A percentile compares a stretch with the other conserved stretches of the same genome.
Evolutionary conservation across 164 flowering plant genomes (phyloP).

Genomic region (Hamamelis virginiana): DNA sequence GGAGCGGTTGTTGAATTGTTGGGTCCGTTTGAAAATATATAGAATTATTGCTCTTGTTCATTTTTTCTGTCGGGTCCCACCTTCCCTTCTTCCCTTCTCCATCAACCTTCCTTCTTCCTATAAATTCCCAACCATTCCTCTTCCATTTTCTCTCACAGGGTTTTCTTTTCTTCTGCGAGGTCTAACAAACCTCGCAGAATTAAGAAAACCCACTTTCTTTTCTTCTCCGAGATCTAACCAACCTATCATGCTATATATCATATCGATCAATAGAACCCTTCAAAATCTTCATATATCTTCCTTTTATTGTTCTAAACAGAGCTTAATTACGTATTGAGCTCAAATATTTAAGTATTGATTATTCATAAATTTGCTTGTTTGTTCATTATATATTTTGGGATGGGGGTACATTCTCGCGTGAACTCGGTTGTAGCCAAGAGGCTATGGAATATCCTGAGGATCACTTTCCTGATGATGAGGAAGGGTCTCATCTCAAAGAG

Average conservation of each 20-base stretch:
- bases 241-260: too few relatives aligned
- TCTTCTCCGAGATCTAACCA: too few relatives aligned
- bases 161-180: constrained; percentile 23
- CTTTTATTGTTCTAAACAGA: too few relatives aligned
- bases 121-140: constrained; percentile 1
- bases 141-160: constrained; percentile 10
- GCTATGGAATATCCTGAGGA: constrained; percentile 49
- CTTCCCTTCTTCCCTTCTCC: too few relatives aligned
- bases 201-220: constrained; percentile 13
- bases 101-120: background rate
- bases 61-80: too few relatives aligned
- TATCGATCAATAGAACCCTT: too few relatives aligned
- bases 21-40: too few relatives aligned
- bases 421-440: constrained; percentile 41
- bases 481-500: constrained; percentile 51
- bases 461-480: constrained; percentile 48
- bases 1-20: too few relatives aligned
- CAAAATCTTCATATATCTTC: too few relatives aligned
- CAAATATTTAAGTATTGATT: too few relatives aligned
- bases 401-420: constrained; percentile 40
- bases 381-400: background rate
- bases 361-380: background rate
- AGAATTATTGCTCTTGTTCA: too few relatives aligned
- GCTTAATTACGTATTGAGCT: too few relatives aligned
- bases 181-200: constrained; percentile 19